Base-by-base conservation (phyloP, 2,329 filamentous ascomycete genomes). In the Calonectria montana region DNA sequence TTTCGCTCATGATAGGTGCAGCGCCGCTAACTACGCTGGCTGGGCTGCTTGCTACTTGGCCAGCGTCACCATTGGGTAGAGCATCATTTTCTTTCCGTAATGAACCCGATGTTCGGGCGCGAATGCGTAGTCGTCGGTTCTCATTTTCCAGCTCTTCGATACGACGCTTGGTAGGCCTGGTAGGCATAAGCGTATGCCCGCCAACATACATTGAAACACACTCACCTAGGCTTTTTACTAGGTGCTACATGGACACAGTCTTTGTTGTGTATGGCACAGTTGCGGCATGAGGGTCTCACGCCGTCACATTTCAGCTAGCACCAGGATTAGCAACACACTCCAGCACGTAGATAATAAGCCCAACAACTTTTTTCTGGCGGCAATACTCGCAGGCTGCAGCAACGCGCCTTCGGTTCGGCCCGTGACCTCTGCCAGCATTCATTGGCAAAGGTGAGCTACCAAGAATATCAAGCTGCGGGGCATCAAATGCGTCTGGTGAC, bases 281-380 rank as follows among this genome's bases (percentile, higher is more conserved):
- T 62, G 39, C 39, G 57, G 13, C 57, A 62, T 12, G 57, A 12
- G 15, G 57, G 57, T n/a, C 39, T 45, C 23, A 16, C 57, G 35
- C 57, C 57, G 57, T 62, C 57, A 15, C 57, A 62, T 62, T 62
- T 62, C 16, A 62, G 25, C 57, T 62, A 23, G 16, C 39, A 27
- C 27, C 15, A 8, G 57, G n/a, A 59, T 62, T 41, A 62, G 57
- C 57, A 39, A 43, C 23, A 4, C 15, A 35, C 21, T 15, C 23
- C 13, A 31, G 25, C 23, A 43, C n/a, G n/a, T 13, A 18, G 4
- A 31, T 25, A 3, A 35, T 8, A 12, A 12, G 4, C 57, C 18
- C 25, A 27, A 27, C 57, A 45, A 45, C 57, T 9, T 62, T 62
- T 62, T 62, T 62, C 37, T 62, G 57, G 57, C 57, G 57, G 39